Base-by-base conservation (phyloP, 768 basidiomycete species). In the Panaeolus cyanescens region DNA sequence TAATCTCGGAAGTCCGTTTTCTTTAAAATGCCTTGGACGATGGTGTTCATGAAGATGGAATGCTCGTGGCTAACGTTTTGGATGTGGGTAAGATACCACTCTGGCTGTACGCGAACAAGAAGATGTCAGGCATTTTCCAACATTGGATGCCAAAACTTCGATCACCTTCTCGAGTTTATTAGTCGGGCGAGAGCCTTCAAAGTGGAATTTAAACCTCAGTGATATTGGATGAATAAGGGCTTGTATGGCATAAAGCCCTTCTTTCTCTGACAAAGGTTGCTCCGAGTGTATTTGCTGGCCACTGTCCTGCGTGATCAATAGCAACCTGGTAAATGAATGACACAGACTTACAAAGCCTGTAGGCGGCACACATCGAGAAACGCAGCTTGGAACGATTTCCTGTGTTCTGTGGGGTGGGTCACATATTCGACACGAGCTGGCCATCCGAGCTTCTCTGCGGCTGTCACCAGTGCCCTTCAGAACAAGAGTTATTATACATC, bases 81-180 rank as follows among this genome's bases (percentile, higher is more conserved):
- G 22, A 99, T 79, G 71, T 98, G 93, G 2, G 94, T 90, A 71
- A 99, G 92, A 68, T 93, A 98, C 93, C 96, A 99, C 73, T 99
- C 97, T 1, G 97, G 96, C 94, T 96, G 68, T 22, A 33, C 57
- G 37, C 59, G 8, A 32, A 25, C 33, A 39, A 56, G 39, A 37
- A 56, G 59, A 34, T 13, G 28, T 39, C 53, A 32, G 58, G 34
- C 9, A 31, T 19, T 32, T 50, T 15, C 15, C 25, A 36, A 56
- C 22, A 20, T 42, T 6, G 39, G 19, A 42, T 17, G 57, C 19
- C 19, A 32, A 19, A 3, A 28, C 10, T 20, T 31, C 39, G 54
- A 60, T 55, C 56, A 92, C 95, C 86, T 98, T 99, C 77, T 99
- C 96, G 9, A 95, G 73, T 56, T 93, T 83, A 73, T 98, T 99